Base-by-base conservation (phyloP, 306 rosid species). In the Elaeagnus macrophylla region DNA sequence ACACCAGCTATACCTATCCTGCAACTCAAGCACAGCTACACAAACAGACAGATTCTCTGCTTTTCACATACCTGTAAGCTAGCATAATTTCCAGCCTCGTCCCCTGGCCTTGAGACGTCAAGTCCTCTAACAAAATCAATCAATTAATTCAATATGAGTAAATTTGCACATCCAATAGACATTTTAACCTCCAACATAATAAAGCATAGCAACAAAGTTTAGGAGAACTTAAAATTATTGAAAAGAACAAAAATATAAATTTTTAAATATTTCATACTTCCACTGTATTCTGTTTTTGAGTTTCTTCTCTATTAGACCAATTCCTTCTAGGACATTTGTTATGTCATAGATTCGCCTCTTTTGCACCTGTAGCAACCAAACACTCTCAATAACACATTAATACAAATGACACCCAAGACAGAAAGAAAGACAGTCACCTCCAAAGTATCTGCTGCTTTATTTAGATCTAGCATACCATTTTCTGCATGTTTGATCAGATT, bases 271-370 rank as follows among this genome's bases (percentile, higher is more conserved):
- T 51, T 54, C 95, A 49, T 82, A 91, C 97, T 91, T 91, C 97
- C 96, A 86, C 60, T 91, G 97, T 73, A 91, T 91, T 80, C 96
- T 82, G 68, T 91, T 91, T 75, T 91, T 91, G 54, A 86, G 96
- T 70, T 84, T 91, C 78, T 91, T 91, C 69, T 91, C 99, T 72
- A 91, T 91, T 15, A 91, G 99, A 67, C 99, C 99, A 65, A 91
- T 87, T 79, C 96, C 96, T 80, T 91, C 99, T 19, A 91, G 95
- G 65, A 91, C 99, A 77, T 91, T 86, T 65, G 99, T 91, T 76
- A 86, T 91, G 62, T 91, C 99, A 73, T 91, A 91, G 82, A 91
- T 91, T 54, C 99, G 83, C 60, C 99, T 79, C 79, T 91, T 86
- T 78, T 91, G 96, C 64, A 91, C 97, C 96, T 91, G 81, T 57